Base-by-base conservation (phyloP, 805 yeast genomes). In the Lipomyces yamanashiensis region DNA sequence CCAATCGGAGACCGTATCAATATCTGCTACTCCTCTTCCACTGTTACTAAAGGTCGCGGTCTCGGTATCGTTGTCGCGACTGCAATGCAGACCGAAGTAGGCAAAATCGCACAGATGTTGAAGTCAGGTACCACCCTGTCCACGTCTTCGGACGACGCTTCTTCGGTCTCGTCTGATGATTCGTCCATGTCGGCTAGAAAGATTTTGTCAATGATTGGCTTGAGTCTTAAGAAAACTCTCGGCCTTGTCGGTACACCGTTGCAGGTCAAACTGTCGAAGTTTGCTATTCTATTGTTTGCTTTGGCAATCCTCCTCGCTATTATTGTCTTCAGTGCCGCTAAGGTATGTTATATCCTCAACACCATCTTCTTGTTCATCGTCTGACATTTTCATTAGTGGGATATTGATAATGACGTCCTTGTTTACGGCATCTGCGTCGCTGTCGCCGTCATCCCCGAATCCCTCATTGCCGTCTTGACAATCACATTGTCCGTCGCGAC, bases 351-450 rank as follows among this genome's bases (percentile, higher is more conserved):
- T 89, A 40, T 44, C 28, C 34, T 8, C 15, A 12, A n/a, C 12
- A 8, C 28, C 1, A 47, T 33, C 13, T 33, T 23, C 10, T 36
- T 17, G 7, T 19, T 34, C 21, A 6, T 7, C 8, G 19, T n/a
- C 59, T 54, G 47, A 54, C 44, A 4, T 15, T 9, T 9, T 47
- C 28, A 0, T 23, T 40, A 61, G 63, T 65, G 67, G 67, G 17
- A 41, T 21, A 61, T 65, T 23, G 85, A 85, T 70, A 84, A 81
- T 61, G 90, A 90, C 70, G 95, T 90, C 37, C 96, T 96, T n/a
- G 86, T 90, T 54, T 90, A 90, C 73, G 96, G 96, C 34, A 87
- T 91, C 72, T 90, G 96, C 78, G 93, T 89, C 54, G 89, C 89
- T 71, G 78, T 88, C 54, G 85, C 92, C 4, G 89, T 89, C 91